phyloP scores from a whole-genome alignment of 257 asterid species.

The Echites panduratus region DNA sequence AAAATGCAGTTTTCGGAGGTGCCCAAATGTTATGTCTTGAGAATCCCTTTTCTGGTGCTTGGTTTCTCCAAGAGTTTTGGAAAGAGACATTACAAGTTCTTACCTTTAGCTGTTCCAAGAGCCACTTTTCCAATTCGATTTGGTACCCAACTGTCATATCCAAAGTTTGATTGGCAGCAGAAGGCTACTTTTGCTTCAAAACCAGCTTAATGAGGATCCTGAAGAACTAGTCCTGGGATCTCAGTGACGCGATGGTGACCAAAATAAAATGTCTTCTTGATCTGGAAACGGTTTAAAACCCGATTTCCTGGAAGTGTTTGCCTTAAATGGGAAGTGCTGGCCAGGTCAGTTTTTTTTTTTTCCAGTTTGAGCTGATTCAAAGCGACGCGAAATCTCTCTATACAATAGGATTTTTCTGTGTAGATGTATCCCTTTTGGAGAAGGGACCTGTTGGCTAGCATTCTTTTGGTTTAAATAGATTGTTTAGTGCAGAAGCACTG shows the following conservation, averaged over 20 bases:
- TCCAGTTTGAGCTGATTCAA: background rate
- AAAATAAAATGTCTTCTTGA: background rate
- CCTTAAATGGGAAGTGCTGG: background rate
- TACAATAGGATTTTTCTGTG: background rate
- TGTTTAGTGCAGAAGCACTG: slow-evolving; percentile 5
- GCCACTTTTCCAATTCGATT: background rate
- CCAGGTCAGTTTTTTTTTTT: background rate
- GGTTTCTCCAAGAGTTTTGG: background rate
- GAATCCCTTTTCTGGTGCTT: slow-evolving; percentile 1
- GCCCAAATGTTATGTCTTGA: background rate
- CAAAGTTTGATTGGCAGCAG: background rate
- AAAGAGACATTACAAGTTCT: background rate
- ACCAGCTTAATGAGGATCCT: background rate
- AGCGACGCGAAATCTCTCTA: background rate
- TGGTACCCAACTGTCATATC: background rate
- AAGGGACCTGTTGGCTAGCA: slow-evolving; percentile 2
- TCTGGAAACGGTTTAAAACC: background rate
- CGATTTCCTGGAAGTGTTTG: background rate
- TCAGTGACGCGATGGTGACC: background rate
- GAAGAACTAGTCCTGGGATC: background rate
- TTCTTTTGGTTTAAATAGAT: slow-evolving; percentile 3
- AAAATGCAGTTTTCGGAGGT: background rate
- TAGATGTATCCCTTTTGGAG: slow-evolving; percentile 9
- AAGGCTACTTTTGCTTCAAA: background rate
- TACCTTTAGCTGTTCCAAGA: background rate